Base-by-base conservation (phyloP, 805 yeast species). In the Priceomyces haplophilus region DNA sequence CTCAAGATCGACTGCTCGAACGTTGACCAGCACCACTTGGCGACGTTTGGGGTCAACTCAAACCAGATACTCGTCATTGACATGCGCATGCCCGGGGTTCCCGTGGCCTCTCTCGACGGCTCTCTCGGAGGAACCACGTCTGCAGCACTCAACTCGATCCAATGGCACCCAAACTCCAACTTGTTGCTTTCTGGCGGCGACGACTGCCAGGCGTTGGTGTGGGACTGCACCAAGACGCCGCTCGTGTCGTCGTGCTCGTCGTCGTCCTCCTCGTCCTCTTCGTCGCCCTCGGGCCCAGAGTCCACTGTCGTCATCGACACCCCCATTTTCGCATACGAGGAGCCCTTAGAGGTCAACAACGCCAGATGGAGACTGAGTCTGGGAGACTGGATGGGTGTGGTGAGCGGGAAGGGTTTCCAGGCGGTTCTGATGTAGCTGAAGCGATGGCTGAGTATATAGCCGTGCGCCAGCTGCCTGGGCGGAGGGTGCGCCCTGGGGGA, bases 1-100 rank as follows among this genome's bases (percentile, higher is more conserved):
- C 62, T 93, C 24, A 73, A 91, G 47, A 67, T 93, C 8, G 83
- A 88, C 7, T 79, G 96, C 0, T 85, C 88, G 23, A 85, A 87
- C 29, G 71, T 78, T 29, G 96, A 93, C 59, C 81, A 85, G 34
- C 87, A 91, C 61, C 78, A 87, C 37, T 67, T 93, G 45, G 97
- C 97, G 1, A 82, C 96, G 0, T 73, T 90, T 45, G 90, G 87
- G 4, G 79, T 80, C 33, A 80, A 83, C 54, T 80, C 88, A 18
- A 76, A 77, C 51, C 71, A 74, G 41, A 78, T 89, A 3, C 69
- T 81, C 19, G 71, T 91, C 10, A 71, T 93, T 43, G 99, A 91
- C 61, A 78, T 90, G 70, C 73, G 99, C 47, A 80, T 83, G 59
- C 96, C 97, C 0, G 96, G 96, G 3, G 60, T 80, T 1, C 97